Conservation (phyloP, 2,329 filamentous ascomycete genomes). For the Pseudogymnoascus sp. region DNA sequence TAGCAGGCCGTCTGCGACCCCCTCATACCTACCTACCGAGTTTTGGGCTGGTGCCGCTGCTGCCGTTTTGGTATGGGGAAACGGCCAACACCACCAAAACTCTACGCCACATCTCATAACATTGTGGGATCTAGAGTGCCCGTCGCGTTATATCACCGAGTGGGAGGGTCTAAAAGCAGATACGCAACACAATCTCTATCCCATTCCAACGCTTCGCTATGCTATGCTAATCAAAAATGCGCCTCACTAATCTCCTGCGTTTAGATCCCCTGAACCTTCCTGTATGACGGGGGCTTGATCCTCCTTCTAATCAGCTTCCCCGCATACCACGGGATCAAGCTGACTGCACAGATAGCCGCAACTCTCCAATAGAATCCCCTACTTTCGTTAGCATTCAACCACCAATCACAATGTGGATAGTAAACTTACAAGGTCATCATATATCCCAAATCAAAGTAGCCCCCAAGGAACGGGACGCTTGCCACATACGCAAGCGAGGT, state of each 20-base stretch:
- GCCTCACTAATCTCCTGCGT: not conserved
- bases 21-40: not conserved
- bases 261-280: slow-evolving; percentile 71
- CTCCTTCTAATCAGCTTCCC: slow-evolving; percentile 77
- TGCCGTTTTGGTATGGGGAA: not conserved
- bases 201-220: not conserved
- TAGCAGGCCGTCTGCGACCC: not conserved
- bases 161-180: not conserved
- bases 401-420: not conserved
- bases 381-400: slow-evolving; percentile 17
- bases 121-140: too few species aligned
- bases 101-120: not conserved
- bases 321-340: slow-evolving; percentile 77
- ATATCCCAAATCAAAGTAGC: slow-evolving; percentile 83
- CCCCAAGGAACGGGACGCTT: slow-evolving; percentile 73
- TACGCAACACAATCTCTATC: not conserved
- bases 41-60: not conserved
- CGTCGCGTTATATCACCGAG: not conserved
- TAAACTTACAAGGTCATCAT: slow-evolving; percentile 56
- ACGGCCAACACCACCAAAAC: not conserved
- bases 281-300: slow-evolving; percentile 86
- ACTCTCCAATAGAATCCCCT: slow-evolving; percentile 88
- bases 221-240: not conserved
- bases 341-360: slow-evolving; percentile 67
- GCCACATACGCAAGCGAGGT: slow-evolving; percentile 75